Base-by-base conservation (phyloP, 1,284 basidiomycete species). In the Albatrellus sp. region DNA sequence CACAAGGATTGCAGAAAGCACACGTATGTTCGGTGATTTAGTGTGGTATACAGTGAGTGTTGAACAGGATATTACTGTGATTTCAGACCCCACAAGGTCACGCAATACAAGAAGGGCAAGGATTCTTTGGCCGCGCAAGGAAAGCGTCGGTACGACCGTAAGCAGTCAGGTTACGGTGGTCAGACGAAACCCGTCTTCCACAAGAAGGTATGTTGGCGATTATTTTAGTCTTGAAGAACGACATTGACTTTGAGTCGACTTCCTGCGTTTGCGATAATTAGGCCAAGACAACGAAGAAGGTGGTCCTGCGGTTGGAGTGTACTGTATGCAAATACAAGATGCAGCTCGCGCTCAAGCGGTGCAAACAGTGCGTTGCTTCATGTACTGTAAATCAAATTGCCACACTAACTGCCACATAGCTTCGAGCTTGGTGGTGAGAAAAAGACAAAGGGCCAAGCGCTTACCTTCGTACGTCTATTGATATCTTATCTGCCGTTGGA, bases 131-230 rank as follows among this genome's bases (percentile, higher is more conserved):
- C 87, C 65, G 93, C 91, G 50, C 92, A 98, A 75, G 96, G 94
- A 72, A 98, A 99, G 85, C 90, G 94, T 64, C 92, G 96, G 78
- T 98, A 99, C 73, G 94, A 97, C 75, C 82, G 89, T 60, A 97
- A 96, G 78, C 92, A 96, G 70, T 87, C 85, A 61, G 94, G 94
- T 75, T 99, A 98, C 73, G 94, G 94, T 88, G 94, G 94, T 76
- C 93, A 97, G 77, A 99, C 94, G 54, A 99, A 99, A 79, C 94
- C 96, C 56, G 93, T 98, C 68, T 98, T 98, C 86, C 94, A 98
- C 88, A 98, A 93, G 77, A 94, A 92, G 82, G 88, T 81, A 52
- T 56, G 72, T 68, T 34, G n/a, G n/a, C 73, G 91, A 90, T 65
- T 96, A 91, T 50, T 70, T 92, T 54, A 86, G 87, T 64, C 93